These are phyloP conservation scores for Boletus huronensis DNA, from an alignment of 768 basidiomycete species.

Conservation along the genomic window DNA sequence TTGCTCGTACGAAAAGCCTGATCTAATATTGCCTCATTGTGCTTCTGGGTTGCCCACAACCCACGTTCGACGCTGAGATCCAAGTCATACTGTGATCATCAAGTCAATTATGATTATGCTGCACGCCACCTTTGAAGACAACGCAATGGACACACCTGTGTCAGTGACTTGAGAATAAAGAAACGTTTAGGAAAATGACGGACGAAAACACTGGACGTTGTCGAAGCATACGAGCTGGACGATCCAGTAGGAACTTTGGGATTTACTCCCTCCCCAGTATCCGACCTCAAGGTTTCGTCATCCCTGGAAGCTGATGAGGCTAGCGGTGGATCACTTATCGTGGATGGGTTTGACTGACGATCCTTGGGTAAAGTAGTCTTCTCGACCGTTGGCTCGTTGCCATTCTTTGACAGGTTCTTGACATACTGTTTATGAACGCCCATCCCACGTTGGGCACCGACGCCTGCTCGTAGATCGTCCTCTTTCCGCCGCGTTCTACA, in stretches of 20 bases:
- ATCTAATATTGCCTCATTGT: slow-evolving; percentile 88
- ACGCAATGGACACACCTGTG: slow-evolving; percentile 49
- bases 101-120: not conserved
- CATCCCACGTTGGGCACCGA: slow-evolving; percentile 84
- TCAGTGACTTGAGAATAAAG: slow-evolving; percentile 88
- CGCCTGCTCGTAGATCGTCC: slow-evolving; percentile 86
- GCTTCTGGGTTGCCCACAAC: slow-evolving; percentile 89
- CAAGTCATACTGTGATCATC: slow-evolving; percentile 58
- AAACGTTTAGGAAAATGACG: slow-evolving; percentile 83
- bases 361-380: not conserved
- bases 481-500: slow-evolving; percentile 78
- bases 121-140: not conserved
- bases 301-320: slow-evolving; percentile 36
- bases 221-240: slow-evolving; percentile 70
- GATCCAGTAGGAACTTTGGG: slow-evolving; percentile 34
- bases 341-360: not conserved
- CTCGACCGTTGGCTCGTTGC: slow-evolving; percentile 14
- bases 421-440: slow-evolving; percentile 84
- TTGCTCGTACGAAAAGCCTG: slow-evolving; percentile 89
- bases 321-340: slow-evolving; percentile 11
- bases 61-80: slow-evolving; percentile 76
- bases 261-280: not conserved
- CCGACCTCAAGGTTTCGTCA: slow-evolving; percentile 29
- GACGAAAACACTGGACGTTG: slow-evolving; percentile 75
- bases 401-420: slow-evolving; percentile 53